Conservation (phyloP, 805 yeast species). For the Spathaspora arborariae region DNA sequence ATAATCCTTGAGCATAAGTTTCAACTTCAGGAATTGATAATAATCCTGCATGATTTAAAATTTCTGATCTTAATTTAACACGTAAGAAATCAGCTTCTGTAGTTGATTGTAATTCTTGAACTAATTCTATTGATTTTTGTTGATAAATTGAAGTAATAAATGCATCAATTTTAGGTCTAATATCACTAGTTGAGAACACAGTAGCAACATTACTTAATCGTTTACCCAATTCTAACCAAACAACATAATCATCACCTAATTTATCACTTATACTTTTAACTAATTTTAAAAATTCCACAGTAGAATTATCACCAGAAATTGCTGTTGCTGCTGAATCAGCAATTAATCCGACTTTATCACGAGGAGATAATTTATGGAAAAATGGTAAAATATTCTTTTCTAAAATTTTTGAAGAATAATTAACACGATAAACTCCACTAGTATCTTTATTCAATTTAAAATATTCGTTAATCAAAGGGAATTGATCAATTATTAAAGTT, state of each 20-base stretch:
- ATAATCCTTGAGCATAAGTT: constrained; percentile 28
- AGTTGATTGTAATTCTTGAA: constrained; percentile 16
- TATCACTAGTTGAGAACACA: constrained; percentile 27
- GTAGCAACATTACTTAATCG: constrained; percentile 34
- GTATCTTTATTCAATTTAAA: constrained; percentile 50
- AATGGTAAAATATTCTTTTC: constrained; percentile 37
- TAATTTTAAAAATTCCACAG: constrained; percentile 44
- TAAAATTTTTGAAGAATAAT: constrained; percentile 43
- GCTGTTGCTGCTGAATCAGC: constrained; percentile 52
- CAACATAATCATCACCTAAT: constrained; percentile 39
- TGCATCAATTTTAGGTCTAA: constrained; percentile 21
- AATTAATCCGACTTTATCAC: constrained; percentile 51
- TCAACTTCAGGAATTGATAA: constrained; percentile 36
- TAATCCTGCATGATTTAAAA: constrained; percentile 40
- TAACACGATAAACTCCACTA: constrained; percentile 51
- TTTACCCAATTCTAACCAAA: constrained; percentile 52
- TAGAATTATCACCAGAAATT: constrained; percentile 38
- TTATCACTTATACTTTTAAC: constrained; percentile 27
- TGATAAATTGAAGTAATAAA: constrained; percentile 28
- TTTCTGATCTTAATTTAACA: constrained; percentile 31
- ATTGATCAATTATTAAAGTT: constrained; percentile 17
- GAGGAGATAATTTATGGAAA: constrained; percentile 35
- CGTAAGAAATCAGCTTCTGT: constrained; percentile 22
- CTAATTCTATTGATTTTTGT: constrained; percentile 22
- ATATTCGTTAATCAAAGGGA: constrained; percentile 20